Base-by-base conservation (phyloP, 129 eudicot genomes). In the Arctium lappa region DNA sequence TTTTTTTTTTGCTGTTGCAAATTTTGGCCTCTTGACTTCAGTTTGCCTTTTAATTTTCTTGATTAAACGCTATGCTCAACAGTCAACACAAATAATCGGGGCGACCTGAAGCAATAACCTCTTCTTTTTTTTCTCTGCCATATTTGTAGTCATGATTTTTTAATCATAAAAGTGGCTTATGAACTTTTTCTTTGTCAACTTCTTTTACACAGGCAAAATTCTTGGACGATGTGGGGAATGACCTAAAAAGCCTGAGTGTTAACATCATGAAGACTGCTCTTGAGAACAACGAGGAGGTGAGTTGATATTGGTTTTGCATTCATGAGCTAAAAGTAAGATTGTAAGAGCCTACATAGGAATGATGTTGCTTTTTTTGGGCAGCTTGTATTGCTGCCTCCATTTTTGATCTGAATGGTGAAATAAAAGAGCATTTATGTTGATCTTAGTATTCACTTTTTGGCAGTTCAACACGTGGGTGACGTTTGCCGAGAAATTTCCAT, bases 381-480 rank as follows among this genome's bases (percentile, higher is more conserved):
- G 18, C 74, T 6, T 70, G 40, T 8, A 31, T 36, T 73, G 60
- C 48, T 29, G 22, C 15, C 72, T 18, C n/a, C 31, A 6, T 27
- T 66, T 8, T 13, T 83, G 22, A n/a, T 72, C 62, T 53, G 73
- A 70, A 32, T 60, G 56, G 69, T 63, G 65, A 80, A 69, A 62
- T 32, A 22, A 80, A 50, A 48, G 78, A 77, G 79, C 42, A 30
- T 81, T 38, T 8, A 63, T 40, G 29, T 36, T 46, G 63, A 80
- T 33, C 38, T 62, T 44, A 69, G 60, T 34, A 33, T 15, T 75
- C 65, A 31, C 27, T 18, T 66, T 79, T 80, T 83, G 85, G 85
- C 92, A 92, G 98, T 78, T 89, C 82, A 76, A 83, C 78, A 92
- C 86, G 80, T 92, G 97, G 97, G 81, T 91, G 72, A 85, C 72